Base-by-base conservation (phyloP, 257 asterid species). In the Rehmannia glutinosa region DNA sequence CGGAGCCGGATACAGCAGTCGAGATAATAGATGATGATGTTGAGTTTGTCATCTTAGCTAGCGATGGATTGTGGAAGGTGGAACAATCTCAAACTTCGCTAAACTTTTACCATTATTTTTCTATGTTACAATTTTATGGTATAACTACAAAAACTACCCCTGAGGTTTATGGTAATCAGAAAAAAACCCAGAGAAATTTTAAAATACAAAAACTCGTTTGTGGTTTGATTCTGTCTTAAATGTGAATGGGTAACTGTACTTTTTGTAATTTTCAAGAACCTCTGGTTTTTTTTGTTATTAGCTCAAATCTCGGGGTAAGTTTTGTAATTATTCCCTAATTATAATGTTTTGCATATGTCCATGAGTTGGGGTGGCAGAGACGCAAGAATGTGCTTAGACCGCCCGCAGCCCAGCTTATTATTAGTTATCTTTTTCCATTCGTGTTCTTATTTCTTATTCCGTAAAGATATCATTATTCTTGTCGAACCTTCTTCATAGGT, bases 31-130 rank as follows among this genome's bases (percentile, higher is more conserved):
- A 92, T 25, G 89, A 83, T 38, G 97, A 87, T 1, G 84, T 71
- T 8, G 97, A 90, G 83, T 74, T 81, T 42, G 38, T 84, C 59
- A 87, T 92, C 69, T 75, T 90, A 77, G 98, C 97, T 15, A 92
- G 98, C 21, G 98, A 92, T 69, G 98, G 98, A 23, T 64, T 92
- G 50, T 92, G 98, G 95, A 87, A 86, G 91, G 98, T 87, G 17
- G 25, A 73, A 39, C 61, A 17, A 47, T 55, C 46, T 16, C 68
- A 8, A 25, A 24, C 33, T 15, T 19, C 1, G n/a, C 4, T 10
- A 52, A 50, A 35, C 47, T 5, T 41, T 11, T 51, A 8, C 32
- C 57, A 17, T 45, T 35, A 43, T 19, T 13, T 24, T 5, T 58
- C 46, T 15, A n/a, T 17, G 25, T 24, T 1, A 9, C 3, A n/a